A percentile compares a stretch with the other conserved stretches of the same genome.
phyloP scores from a whole-genome alignment of 192 early-diverging fungal genomes.

The Allomyces arbusculus region DNA sequence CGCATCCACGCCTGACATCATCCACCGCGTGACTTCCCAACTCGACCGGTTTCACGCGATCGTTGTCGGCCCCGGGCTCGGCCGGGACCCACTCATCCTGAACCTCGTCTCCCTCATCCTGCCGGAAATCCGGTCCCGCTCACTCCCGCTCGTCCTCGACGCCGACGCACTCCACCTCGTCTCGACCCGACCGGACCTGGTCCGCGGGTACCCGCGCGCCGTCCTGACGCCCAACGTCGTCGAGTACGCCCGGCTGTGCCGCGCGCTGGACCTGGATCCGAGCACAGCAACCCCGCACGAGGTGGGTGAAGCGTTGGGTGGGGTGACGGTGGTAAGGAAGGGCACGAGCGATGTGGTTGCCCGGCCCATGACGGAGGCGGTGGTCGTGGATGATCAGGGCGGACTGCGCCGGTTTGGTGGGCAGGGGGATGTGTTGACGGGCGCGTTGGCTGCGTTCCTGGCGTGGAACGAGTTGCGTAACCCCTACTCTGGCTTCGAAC shows the following conservation, averaged over 20 bases:
- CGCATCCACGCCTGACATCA: constrained; percentile 14
- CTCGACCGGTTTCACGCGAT: constrained; percentile 61
- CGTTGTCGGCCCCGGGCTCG: constrained; percentile 79
- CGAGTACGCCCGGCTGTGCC: constrained; percentile 63
- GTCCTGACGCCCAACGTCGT: constrained; percentile 76
- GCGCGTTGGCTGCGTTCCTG: constrained; percentile 60
- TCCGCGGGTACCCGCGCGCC: constrained; percentile 47
- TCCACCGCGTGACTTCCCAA: constrained; percentile 21
- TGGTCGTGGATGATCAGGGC: constrained; percentile 19
- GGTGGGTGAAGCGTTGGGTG: constrained; percentile 47
- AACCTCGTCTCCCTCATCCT: constrained; percentile 46
- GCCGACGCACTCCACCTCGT: constrained; percentile 76
- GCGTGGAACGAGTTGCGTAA: constrained; percentile 51
- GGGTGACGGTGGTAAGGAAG: constrained; percentile 62
- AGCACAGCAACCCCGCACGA: constrained; percentile 11
- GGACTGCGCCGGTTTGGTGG: constrained; percentile 78
- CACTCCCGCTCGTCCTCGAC: constrained; percentile 69
- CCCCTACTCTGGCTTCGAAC: no score
- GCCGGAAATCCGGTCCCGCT: constrained; percentile 28
- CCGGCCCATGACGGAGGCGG: constrained; percentile 39
- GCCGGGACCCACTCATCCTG: constrained; percentile 47
- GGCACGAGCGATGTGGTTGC: constrained; percentile 54
- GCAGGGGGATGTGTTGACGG: constrained; percentile 84
- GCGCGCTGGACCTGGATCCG: constrained; percentile 8
- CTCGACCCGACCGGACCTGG: constrained; percentile 40